Conservation (phyloP, 345 rosid genomes). For the Excoecaria cochinchinensis region DNA sequence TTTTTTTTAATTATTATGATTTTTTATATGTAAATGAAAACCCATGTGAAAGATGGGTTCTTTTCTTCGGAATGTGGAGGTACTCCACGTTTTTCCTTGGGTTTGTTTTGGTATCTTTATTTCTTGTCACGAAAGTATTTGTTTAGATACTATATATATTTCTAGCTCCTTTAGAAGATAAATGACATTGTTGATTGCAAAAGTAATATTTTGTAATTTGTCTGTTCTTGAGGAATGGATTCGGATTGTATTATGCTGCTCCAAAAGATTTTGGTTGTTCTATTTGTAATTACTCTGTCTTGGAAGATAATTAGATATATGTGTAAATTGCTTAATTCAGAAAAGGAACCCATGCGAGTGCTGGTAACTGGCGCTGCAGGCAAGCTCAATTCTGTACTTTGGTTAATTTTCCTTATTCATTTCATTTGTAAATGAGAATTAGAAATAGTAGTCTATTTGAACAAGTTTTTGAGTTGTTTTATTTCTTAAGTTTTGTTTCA, state of each 20-base stretch:
- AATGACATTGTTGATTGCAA: constrained; percentile 16
- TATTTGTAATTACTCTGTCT: constrained; percentile 41
- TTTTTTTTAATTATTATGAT: too few relatives aligned
- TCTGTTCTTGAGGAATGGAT: constrained; percentile 32
- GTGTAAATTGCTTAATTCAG: constrained; percentile 49
- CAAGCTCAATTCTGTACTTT: constrained; percentile 26
- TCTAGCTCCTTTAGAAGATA: not conserved
- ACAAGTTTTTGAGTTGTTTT: not conserved
- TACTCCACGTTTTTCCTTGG: not conserved
- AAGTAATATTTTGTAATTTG: constrained; percentile 14
- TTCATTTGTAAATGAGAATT: not conserved
- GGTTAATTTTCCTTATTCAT: not conserved
- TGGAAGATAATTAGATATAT: constrained; percentile 59
- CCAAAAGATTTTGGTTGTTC: constrained; percentile 50
- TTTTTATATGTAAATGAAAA: too few relatives aligned
- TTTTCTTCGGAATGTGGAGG: constrained; percentile 29
- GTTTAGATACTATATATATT: constrained; percentile 19
- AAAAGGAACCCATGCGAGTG: constrained; percentile 60
- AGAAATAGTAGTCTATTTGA: not conserved
- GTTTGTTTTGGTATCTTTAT: constrained; percentile 27
- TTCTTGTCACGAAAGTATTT: constrained; percentile 9
- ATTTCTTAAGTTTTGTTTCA: not conserved
- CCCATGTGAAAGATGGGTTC: constrained; percentile 7
- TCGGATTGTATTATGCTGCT: constrained; percentile 29
- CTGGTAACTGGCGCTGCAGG: constrained; percentile 86